Evolutionary conservation across 2,329 filamentous ascomycete species (phyloP).

Genomic region (Cercospora sp.): DNA sequence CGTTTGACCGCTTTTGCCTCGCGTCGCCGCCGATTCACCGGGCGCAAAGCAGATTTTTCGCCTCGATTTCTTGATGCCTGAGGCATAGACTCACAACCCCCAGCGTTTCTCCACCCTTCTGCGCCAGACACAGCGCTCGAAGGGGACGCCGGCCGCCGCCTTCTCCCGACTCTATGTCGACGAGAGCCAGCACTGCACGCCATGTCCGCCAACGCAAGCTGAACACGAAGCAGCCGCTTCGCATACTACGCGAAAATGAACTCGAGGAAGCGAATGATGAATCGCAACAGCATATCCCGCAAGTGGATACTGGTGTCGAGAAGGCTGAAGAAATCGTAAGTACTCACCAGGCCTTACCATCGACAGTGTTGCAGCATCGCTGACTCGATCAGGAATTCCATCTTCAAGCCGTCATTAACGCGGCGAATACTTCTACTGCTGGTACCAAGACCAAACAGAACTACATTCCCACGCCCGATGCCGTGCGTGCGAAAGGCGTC

Average conservation of each 20-base stretch:
- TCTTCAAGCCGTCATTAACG: conserved; percentile 80
- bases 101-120: conserved; percentile 2
- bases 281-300: conserved; percentile 75
- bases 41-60: conserved; percentile 12
- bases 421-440: conserved; percentile 54
- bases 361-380: conserved; percentile 13
- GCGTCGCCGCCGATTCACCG: conserved; percentile 10
- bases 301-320: conserved; percentile 94
- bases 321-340: conserved; percentile 96
- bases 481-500: conserved; percentile 59
- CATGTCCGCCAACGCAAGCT: conserved; percentile 80
- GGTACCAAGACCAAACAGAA: conserved; percentile 61
- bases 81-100: not conserved
- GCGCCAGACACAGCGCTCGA: conserved; percentile 9
- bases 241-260: conserved; percentile 84
- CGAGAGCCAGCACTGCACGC: conserved; percentile 40
- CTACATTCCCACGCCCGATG: conserved; percentile 68
- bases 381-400: conserved; percentile 74
- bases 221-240: conserved; percentile 83
- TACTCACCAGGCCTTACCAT: conserved; percentile 37
- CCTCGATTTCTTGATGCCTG: conserved; percentile 7
- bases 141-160: conserved; percentile 9
- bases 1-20: conserved; percentile 16
- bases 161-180: conserved; percentile 28
- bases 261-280: conserved; percentile 80